Evolutionary conservation across 768 basidiomycete genomes (phyloP).

Genomic region (Lactifluus echinatus): DNA sequence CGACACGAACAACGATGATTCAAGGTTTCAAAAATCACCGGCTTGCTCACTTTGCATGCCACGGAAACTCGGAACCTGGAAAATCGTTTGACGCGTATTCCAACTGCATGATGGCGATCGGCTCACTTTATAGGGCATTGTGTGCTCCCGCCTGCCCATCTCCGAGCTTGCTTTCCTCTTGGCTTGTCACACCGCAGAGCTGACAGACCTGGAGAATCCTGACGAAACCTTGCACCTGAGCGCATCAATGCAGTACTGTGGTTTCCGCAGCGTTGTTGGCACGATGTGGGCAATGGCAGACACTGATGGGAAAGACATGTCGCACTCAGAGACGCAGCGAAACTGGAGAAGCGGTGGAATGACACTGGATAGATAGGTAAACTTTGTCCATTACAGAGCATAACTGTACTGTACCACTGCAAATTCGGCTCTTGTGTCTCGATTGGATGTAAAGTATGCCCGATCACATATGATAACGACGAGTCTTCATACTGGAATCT

Average conservation of each 20-base stretch:
- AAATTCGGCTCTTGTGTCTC: background rate
- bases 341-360: background rate
- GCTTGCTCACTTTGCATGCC: constrained; percentile 10
- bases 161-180: constrained; percentile 10
- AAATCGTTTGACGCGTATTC: constrained; percentile 2
- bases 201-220: background rate
- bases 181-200: constrained; percentile 13
- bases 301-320: constrained; percentile 8
- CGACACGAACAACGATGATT: background rate
- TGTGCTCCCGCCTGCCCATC: background rate
- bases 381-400: constrained; percentile 9
- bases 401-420: background rate
- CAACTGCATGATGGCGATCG: background rate
- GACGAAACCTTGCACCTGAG: constrained; percentile 14
- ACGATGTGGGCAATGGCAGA: constrained; percentile 18
- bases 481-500: background rate
- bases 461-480: background rate
- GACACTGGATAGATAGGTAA: constrained; percentile 4
- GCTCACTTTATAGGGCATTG: constrained; percentile 3
- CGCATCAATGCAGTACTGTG: constrained; percentile 12
- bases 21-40: background rate
- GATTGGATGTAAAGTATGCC: background rate
- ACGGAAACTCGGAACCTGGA: background rate
- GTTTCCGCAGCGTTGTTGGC: constrained; percentile 10
- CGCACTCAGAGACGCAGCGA: background rate